Conservation (phyloP, 306 rosid species). For the Echinosophora koreensis region DNA sequence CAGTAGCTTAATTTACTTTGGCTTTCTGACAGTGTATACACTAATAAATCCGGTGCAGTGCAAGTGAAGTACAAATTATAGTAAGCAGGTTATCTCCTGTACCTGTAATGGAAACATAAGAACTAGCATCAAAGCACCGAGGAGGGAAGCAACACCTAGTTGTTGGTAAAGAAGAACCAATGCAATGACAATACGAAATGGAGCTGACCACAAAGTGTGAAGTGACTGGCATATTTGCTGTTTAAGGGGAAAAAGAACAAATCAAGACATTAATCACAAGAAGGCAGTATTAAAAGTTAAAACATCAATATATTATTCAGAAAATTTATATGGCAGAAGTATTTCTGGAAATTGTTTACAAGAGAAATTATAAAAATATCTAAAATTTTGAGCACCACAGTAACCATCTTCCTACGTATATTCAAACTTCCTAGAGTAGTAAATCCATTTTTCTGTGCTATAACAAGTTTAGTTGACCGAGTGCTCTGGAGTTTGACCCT, state of each 20-base stretch:
- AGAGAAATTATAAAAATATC: neutral
- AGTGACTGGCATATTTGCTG: constrained; percentile 90
- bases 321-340: constrained; percentile 13
- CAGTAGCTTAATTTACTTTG: constrained; percentile 33
- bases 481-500: neutral
- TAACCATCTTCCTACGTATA: constrained; percentile 9
- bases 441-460: neutral
- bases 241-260: constrained; percentile 21
- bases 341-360: constrained; percentile 33
- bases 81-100: constrained; percentile 20
- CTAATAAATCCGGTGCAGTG: constrained; percentile 24
- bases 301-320: constrained; percentile 36
- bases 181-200: constrained; percentile 74
- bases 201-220: constrained; percentile 93
- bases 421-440: neutral
- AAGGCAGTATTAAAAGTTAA: constrained; percentile 10
- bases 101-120: constrained; percentile 85
- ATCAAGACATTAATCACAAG: constrained; percentile 20
- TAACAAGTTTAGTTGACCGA: constrained; percentile 1
- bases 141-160: constrained; percentile 90
- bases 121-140: constrained; percentile 79
- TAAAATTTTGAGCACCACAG: constrained; percentile 17
- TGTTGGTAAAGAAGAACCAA: constrained; percentile 88
- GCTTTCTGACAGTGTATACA: constrained; percentile 26
- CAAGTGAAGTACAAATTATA: constrained; percentile 10